Base-by-base conservation (phyloP, 192 early-diverging fungal species). In the Allomyces arbusculus region DNA sequence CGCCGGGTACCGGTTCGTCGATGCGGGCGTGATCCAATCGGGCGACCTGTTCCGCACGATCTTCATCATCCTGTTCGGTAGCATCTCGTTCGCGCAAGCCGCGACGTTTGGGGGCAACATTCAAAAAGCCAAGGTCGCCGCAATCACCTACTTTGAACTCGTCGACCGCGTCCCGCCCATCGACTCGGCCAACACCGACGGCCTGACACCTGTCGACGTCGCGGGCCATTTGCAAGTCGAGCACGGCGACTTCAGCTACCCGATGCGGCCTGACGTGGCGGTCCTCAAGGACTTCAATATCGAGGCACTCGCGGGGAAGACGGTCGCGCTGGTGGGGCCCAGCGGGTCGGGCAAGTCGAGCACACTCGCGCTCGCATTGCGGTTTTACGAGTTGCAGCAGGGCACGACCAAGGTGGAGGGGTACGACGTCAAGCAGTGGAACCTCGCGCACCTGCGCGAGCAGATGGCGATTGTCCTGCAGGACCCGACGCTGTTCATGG, bases 251-350 rank as follows among this genome's bases (percentile, higher is more conserved):
- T 76, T 76, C 61, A 63, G 62, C 16, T 76, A 76, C 50, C 75
- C 75, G 28, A 69, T 68, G 50, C 71, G 75, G 4, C 72, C 75
- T 6, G 70, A 73, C 62, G 70, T 70, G 44, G 66, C 69, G 70
- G 70, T 76, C 68, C 72, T 87, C 61, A 73, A 79, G 19, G 72
- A 77, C 61, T 74, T 86, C 40, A 69, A 70, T 62, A 70, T 88
- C 23, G 66, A 76, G 40, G 74, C 87, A 20, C 68, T 74, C 26
- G 65, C 82, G 23, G 87, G 87, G 23, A 71, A 79, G 68, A 88
- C 85, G 24, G 82, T 89, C 45, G 89, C 89, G 10, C 72, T 91
- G 22, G 89, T 91, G 10, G 89, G 89, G 1, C 73, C 80, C 45
- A 87, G 85, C 16, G 89, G 89, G 4, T 81, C 76, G 65, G 74